These are phyloP conservation scores for Inga laurina DNA, from an alignment of 306 rosid genomes.

Conservation along the genomic window DNA sequence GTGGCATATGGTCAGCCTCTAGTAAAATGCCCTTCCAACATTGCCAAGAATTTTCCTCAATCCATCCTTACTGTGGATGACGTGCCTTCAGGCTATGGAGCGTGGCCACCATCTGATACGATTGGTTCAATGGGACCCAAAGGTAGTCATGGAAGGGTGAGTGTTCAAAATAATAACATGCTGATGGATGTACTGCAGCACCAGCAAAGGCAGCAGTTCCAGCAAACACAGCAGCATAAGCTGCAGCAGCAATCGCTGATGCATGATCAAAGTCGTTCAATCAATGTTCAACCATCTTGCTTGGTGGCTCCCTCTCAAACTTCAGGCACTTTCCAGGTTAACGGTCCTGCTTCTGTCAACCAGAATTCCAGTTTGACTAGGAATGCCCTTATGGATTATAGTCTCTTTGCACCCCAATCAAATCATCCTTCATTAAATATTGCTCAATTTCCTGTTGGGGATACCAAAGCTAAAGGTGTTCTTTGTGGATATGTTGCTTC, in stretches of 20 bases:
- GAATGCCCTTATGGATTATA: slow-evolving; percentile 51
- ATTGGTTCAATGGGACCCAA: slow-evolving; percentile 40
- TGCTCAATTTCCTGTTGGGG: slow-evolving; percentile 45
- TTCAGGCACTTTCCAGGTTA: slow-evolving; percentile 44
- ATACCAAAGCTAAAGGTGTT: slow-evolving; percentile 30
- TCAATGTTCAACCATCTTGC: slow-evolving; percentile 67
- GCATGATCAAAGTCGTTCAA: slow-evolving; percentile 49
- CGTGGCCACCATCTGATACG: slow-evolving; percentile 48
- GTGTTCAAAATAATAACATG: slow-evolving; percentile 41
- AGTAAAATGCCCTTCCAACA: slow-evolving; percentile 46
- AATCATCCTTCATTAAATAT: slow-evolving; percentile 38
- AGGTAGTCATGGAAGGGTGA: slow-evolving; percentile 42
- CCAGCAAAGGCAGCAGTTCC: slow-evolving; percentile 35
- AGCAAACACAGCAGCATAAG: slow-evolving; percentile 25
- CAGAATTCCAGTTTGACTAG: slow-evolving; percentile 47
- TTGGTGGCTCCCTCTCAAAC: slow-evolving; percentile 60
- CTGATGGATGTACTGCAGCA: slow-evolving; percentile 46
- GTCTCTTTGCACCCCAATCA: slow-evolving; percentile 49
- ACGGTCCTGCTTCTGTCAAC: slow-evolving; percentile 48
- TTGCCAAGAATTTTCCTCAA: slow-evolving; percentile 46
- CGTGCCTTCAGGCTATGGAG: slow-evolving; percentile 48
- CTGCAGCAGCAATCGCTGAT: slow-evolving; percentile 39
- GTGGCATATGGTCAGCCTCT: slow-evolving; percentile 52
- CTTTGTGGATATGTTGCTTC: slow-evolving; percentile 42
- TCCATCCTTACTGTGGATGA: slow-evolving; percentile 47